These are phyloP conservation scores for Solanum habrochaites DNA, from an alignment of 257 asterid species.

Conservation along the genomic window DNA sequence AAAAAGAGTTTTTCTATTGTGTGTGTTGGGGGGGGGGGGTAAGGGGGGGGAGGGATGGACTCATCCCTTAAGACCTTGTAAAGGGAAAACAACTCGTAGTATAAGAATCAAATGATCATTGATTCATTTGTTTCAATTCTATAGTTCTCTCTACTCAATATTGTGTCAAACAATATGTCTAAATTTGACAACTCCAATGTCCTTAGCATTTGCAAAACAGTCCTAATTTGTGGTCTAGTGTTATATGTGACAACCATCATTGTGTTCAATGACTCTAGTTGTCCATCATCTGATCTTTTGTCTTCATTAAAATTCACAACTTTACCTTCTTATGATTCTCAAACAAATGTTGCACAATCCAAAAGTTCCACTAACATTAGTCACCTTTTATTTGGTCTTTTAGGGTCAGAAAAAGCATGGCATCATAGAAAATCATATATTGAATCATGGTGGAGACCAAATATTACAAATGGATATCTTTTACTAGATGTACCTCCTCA, in stretches of 20 bases:
- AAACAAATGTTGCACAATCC: slow-evolving; percentile 1
- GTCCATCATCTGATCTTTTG: not conserved
- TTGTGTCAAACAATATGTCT: not conserved
- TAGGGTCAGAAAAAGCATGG: slow-evolving; percentile 45
- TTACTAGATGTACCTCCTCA: slow-evolving; percentile 35
- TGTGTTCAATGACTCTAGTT: not conserved
- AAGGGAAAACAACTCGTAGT: not conserved
- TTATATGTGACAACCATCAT: not conserved
- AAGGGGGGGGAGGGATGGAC: not conserved
- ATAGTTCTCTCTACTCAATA: not conserved
- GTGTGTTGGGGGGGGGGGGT: accelerated
- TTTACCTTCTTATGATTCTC: not conserved
- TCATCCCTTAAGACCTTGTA: not conserved
- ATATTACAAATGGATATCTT: slow-evolving; percentile 31
- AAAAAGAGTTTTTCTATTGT: not conserved
- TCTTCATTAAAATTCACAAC: not conserved
- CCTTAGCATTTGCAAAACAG: not conserved
- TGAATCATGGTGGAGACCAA: slow-evolving; percentile 73
- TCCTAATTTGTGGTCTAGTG: not conserved
- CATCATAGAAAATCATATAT: slow-evolving; percentile 29
- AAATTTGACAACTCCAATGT: not conserved
- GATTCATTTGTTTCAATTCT: not conserved
- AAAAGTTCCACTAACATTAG: slow-evolving; percentile 1
- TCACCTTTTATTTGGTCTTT: slow-evolving; percentile 45
- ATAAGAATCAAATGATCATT: not conserved